Evolutionary conservation across 495 filamentous ascomycete species (phyloP), one percentile per base, ranked within the genome.

Genomic region (Xylaria acuta): DNA sequence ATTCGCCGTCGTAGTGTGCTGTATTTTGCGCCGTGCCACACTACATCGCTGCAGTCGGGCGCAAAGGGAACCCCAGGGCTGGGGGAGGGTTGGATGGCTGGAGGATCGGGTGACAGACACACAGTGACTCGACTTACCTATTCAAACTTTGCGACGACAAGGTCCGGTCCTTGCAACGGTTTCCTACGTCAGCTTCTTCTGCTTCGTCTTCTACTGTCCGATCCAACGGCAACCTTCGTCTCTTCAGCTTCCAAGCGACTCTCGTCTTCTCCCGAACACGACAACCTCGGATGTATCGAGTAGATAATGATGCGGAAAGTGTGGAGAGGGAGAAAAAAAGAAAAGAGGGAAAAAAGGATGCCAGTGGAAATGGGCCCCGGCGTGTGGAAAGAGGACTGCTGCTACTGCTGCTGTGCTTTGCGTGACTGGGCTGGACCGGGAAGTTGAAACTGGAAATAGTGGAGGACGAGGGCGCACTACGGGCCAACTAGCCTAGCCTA

Each of bases 221-320:
- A 63, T 60, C 71, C 71, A 73, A 73, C 71, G 63, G 43, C 71
- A 73, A 69, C 71, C 53, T 67, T 62, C 60, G 59, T 72, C 71
- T 51, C 71, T 73, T 70, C 73, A 73, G 66, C 71, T 47, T 73
- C 72, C 70, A 72, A 75, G 72, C 56, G 51, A 70, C 69, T 73
- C 66, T 73, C 64, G 41, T 68, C 71, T 67, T 73, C 71, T 68
- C 71, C 71, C 64, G 58, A 73, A 67, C 64, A 69, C 71, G 22
- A 51, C 71, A 64, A 67, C 71, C 64, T 68, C 71, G 65, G 56
- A 64, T 54, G 64, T 73, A 60, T 69, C 54, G 51, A 68, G 64
- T 62, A 53, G 54, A 54, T 64, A 56, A 64, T 56, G 36, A 51
- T 69, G 64, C 64, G 54, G n/a, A 64, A 73, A 54, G 71, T 69